phyloP scores from a whole-genome alignment of 208 protist species.

The Naegleria fowleri region DNA sequence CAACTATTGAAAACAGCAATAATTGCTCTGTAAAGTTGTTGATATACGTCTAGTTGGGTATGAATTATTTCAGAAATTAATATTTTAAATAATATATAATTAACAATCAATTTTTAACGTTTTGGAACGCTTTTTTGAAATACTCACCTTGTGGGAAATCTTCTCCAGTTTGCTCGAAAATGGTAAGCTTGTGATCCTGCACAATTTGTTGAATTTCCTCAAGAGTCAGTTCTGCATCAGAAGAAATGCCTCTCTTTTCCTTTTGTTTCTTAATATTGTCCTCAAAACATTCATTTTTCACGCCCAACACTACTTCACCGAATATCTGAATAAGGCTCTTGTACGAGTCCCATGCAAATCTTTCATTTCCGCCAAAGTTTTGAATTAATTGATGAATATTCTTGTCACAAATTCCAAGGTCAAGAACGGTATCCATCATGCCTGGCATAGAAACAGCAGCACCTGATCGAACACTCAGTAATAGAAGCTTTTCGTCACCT shows the following conservation, averaged over 20 bases:
- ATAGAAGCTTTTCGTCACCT: background rate
- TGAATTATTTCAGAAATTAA: no score
- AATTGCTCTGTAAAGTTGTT: slow-evolving; percentile 71
- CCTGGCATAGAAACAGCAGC: background rate
- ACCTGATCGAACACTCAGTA: background rate
- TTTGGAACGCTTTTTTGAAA: no score
- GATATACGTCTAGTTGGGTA: background rate
- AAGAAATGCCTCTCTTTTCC: background rate
- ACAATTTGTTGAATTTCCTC: background rate
- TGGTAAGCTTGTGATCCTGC: background rate
- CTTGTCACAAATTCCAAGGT: background rate
- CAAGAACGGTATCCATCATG: background rate
- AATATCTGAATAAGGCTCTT: background rate
- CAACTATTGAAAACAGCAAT: slow-evolving; percentile 82
- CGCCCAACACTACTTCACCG: background rate
- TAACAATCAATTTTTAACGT: no score
- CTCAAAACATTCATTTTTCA: background rate
- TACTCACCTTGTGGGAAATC: background rate
- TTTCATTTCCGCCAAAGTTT: background rate
- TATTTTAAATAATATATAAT: no score
- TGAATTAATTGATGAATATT: background rate
- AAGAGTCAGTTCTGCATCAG: background rate
- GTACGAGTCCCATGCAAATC: background rate
- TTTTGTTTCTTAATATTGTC: background rate
- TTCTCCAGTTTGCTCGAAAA: background rate